These are phyloP conservation scores for Syzygium oleosum DNA, from an alignment of 345 rosid species.

Conservation along the genomic window DNA sequence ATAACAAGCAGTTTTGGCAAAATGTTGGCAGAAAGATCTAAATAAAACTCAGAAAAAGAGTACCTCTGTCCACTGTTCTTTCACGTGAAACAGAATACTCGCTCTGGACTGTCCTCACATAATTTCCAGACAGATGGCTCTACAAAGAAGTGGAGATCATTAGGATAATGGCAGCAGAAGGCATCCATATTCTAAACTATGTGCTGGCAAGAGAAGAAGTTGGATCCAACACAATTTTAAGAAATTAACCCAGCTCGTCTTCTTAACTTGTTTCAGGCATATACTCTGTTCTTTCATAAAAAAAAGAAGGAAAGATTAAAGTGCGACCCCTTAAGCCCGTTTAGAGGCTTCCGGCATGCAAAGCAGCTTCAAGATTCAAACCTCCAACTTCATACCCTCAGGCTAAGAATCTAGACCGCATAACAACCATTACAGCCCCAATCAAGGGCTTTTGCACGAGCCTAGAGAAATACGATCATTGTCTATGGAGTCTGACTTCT, in stretches of 20 bases:
- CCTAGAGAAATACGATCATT: not conserved
- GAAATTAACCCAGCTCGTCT: not conserved
- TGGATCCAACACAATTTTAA: not conserved
- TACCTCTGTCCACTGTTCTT: slow-evolving; percentile 43
- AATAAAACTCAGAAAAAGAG: not conserved
- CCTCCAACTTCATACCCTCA: not conserved
- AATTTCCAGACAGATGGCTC: slow-evolving; percentile 49
- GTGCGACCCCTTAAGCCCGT: not conserved
- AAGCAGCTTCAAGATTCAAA: not conserved
- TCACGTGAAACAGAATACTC: slow-evolving; percentile 39
- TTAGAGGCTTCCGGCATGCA: not conserved
- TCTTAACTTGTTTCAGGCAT: not conserved
- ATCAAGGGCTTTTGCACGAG: not conserved
- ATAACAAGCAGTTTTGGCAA: not conserved
- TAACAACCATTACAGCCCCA: not conserved
- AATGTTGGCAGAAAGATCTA: not conserved
- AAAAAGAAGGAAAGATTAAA: not conserved
- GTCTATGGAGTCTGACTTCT: not conserved
- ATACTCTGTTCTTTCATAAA: not conserved
- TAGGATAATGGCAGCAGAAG: not conserved
- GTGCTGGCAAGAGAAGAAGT: not conserved
- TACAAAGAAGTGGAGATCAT: slow-evolving; percentile 11
- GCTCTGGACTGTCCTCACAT: slow-evolving; percentile 38
- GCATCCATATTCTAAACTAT: not conserved
- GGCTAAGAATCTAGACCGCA: not conserved